Percentiles rank a stretch among this genome's conserved stretches.
Evolutionary conservation across 2,329 filamentous ascomycete species (phyloP).

Genomic region (Fusarium nisikadoi): DNA sequence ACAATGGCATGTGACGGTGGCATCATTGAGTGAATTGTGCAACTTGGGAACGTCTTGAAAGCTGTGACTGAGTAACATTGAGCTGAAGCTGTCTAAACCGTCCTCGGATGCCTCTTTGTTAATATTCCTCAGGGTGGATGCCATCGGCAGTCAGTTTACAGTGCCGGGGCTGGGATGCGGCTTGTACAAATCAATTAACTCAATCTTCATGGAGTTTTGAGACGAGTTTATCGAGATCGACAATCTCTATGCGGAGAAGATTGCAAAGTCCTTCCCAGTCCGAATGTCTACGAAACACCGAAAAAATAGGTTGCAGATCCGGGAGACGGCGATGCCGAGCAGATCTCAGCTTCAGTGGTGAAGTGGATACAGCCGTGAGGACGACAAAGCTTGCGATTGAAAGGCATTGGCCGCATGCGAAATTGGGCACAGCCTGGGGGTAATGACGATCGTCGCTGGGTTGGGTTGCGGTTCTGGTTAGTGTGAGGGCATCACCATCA

Average conservation of each 20-base stretch:
- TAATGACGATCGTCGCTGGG: conserved; percentile 32
- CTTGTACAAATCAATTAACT: conserved; percentile 10
- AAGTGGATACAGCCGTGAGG: conserved; percentile 6
- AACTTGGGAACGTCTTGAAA: neutral
- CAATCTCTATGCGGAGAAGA: conserved; percentile 17
- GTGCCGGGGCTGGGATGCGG: conserved; percentile 21
- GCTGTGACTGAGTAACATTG: neutral
- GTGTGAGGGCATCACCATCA: conserved; percentile 36
- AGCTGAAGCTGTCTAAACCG: neutral
- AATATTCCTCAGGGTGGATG: conserved; percentile 1
- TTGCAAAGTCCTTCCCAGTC: neutral
- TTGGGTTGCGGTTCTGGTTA: conserved; percentile 24
- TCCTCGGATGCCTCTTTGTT: neutral
- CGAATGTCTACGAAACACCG: conserved; percentile 8
- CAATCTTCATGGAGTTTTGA: neutral
- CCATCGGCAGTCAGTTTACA: conserved; percentile 11
- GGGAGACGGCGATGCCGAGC: conserved; percentile 34
- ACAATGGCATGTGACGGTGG: conserved; percentile 8
- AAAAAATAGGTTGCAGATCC: conserved; percentile 33
- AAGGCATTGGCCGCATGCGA: conserved; percentile 1
- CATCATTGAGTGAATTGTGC: conserved; percentile 9
- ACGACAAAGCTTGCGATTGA: neutral
- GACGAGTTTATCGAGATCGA: conserved; percentile 12
- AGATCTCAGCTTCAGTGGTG: conserved; percentile 19
- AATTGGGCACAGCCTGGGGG: conserved; percentile 15